These are phyloP conservation scores for Podaxis mareebaensis DNA, from an alignment of 768 basidiomycete genomes.

Conservation along the genomic window DNA sequence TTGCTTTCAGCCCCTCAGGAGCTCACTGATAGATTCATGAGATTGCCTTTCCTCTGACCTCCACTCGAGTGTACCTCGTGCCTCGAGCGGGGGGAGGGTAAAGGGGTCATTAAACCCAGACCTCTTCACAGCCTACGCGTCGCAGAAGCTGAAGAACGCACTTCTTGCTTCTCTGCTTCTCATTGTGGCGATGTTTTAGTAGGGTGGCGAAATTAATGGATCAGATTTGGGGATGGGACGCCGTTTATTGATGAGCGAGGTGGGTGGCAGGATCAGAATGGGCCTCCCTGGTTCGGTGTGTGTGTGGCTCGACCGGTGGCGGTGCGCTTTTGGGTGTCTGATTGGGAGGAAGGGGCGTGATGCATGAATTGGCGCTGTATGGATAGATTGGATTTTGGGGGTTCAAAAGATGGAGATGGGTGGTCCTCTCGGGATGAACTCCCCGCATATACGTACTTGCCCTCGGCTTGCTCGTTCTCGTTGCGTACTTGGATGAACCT, in stretches of 20 bases:
- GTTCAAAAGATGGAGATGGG: not conserved
- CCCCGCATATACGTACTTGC: too few relatives aligned
- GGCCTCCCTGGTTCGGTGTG: too few relatives aligned
- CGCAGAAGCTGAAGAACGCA: not conserved
- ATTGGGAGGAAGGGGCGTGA: too few relatives aligned
- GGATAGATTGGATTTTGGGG: too few relatives aligned
- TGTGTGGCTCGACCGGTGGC: too few relatives aligned
- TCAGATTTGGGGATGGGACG: not conserved
- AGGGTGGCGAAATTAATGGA: not conserved
- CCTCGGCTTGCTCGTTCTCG: not conserved
- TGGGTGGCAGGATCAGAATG: too few relatives aligned
- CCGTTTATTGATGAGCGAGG: too few relatives aligned
- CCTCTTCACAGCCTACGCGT: not conserved
- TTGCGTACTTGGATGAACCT: not conserved
- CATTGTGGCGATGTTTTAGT: not conserved
- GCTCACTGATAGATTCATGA: not conserved
- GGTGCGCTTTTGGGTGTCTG: too few relatives aligned
- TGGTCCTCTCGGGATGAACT: not conserved
- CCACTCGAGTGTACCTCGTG: not conserved
- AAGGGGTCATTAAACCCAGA: not conserved
- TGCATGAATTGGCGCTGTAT: too few relatives aligned
- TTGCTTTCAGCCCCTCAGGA: not conserved
- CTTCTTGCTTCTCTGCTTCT: not conserved
- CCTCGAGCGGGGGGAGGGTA: not conserved
- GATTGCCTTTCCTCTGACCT: not conserved